Evolutionary conservation across 2,329 filamentous ascomycete species (phyloP).

Genomic region (Drechmeria coniospora): DNA sequence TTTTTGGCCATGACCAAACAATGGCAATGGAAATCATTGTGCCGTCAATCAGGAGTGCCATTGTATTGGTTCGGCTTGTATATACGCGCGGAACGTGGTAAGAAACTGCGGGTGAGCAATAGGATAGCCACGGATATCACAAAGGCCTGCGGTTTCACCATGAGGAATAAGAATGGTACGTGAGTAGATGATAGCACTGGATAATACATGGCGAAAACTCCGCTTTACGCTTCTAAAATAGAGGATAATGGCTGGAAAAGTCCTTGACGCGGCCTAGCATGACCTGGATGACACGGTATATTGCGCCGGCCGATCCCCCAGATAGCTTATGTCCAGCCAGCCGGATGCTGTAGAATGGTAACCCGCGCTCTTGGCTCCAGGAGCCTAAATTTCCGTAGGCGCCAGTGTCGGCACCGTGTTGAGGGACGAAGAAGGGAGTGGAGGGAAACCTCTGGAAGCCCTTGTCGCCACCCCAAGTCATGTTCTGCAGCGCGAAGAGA

Average conservation of each 20-base stretch:
- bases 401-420: conserved; percentile 27
- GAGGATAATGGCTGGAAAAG: conserved; percentile 25
- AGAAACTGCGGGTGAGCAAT: no score
- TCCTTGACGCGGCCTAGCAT: conserved; percentile 53
- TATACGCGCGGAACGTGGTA: no score
- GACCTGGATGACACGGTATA: conserved; percentile 58
- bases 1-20: no score
- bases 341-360: conserved; percentile 53
- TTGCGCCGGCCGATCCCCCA: conserved; percentile 51
- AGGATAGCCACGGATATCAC: no score
- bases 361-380: conserved; percentile 54
- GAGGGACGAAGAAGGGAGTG: conserved; percentile 52
- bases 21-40: no score
- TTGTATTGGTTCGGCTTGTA: no score
- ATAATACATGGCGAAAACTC: no score
- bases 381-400: conserved; percentile 48
- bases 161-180: no score
- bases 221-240: no score
- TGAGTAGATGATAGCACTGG: no score
- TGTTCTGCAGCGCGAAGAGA: conserved; percentile 59
- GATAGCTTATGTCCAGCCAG: conserved; percentile 51
- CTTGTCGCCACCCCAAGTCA: conserved; percentile 58
- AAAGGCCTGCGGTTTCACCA: no score
- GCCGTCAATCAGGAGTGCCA: no score
- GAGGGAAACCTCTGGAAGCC: conserved; percentile 48